Base-by-base conservation (phyloP, 2,329 filamentous ascomycete genomes). In the Eutypa lata region DNA sequence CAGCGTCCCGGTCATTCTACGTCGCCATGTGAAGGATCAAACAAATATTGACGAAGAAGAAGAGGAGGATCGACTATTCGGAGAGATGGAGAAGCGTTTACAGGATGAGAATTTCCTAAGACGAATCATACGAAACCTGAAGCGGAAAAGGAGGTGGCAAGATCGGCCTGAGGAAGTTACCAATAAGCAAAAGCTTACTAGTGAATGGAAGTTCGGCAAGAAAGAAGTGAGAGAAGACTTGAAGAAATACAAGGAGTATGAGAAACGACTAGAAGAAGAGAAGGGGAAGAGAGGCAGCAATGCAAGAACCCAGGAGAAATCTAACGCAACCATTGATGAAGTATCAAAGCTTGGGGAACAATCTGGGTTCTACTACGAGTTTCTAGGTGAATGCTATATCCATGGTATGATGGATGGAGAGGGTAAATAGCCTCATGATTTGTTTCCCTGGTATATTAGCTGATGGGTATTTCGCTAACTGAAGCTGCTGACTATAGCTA, bases 371-470 rank as follows among this genome's bases (percentile, higher is more conserved):
- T 58, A 51, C n/a, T 60, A 55, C 42, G 14, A 52, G 3, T 50
- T 63, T 18, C 24, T 55, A 2, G 60, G 60, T 13, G 60, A 62
- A 33, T 49, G 54, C n/a, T 63, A 63, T 33, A 48, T 63, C 19
- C 59, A 63, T 16, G 57, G 60, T 2, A 59, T 60, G 53, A 63
- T 63, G 61, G 59, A 61, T n/a, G 57, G 60, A 8, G 60, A 59
- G 35, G 26, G 26, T 31, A 31, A 31, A 10, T 31, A 5, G 10
- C 26, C 26, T 31, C 26, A 31, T 31, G 26, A 31, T 6, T 31
- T 10, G 10, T n/a, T n/a, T 10, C 26, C 26, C 26, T 10, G 26
- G 10, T 5, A 31, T 10, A 31, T 10, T 10, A 31, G 5, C 10
- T 10, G 5, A 10, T 5, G 26, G 10, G 6, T 5, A 31, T 31